These are phyloP conservation scores for Spatholobus suberectus DNA, from an alignment of 306 rosid species.

Conservation along the genomic window DNA sequence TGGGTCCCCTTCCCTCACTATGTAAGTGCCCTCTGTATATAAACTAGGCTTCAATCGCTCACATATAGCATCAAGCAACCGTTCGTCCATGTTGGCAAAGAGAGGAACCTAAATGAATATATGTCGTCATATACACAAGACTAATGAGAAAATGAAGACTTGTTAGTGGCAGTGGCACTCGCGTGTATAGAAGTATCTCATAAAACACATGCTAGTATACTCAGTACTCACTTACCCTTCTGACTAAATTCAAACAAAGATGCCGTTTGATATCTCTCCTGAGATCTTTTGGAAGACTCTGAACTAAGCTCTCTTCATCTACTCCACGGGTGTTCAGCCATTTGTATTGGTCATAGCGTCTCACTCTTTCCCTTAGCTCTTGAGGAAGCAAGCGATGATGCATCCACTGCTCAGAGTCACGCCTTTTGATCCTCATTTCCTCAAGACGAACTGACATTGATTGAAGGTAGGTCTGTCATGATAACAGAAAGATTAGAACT, in stretches of 20 bases:
- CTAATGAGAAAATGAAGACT: constrained; percentile 11
- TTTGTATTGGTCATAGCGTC: constrained; percentile 60
- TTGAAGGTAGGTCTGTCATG: constrained; percentile 57
- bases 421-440: constrained; percentile 65
- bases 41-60: constrained; percentile 87
- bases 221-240: constrained; percentile 65
- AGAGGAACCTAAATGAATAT: constrained; percentile 76
- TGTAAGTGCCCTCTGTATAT: constrained; percentile 68
- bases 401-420: constrained; percentile 68
- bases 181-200: background rate
- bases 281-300: constrained; percentile 60
- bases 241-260: constrained; percentile 76
- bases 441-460: constrained; percentile 60
- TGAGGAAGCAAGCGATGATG: constrained; percentile 63
- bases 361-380: constrained; percentile 58
- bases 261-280: constrained; percentile 63
- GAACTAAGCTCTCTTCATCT: constrained; percentile 58
- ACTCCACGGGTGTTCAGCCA: constrained; percentile 65
- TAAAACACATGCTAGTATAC: background rate
- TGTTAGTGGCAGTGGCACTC: too few relatives aligned
- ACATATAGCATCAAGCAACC: constrained; percentile 91
- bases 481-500: constrained; percentile 15
- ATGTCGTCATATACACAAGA: background rate
- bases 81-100: constrained; percentile 90
- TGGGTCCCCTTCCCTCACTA: constrained; percentile 92